Evolutionary conservation across 345 rosid genomes (phyloP).

Genomic region (Acer negundo): DNA sequence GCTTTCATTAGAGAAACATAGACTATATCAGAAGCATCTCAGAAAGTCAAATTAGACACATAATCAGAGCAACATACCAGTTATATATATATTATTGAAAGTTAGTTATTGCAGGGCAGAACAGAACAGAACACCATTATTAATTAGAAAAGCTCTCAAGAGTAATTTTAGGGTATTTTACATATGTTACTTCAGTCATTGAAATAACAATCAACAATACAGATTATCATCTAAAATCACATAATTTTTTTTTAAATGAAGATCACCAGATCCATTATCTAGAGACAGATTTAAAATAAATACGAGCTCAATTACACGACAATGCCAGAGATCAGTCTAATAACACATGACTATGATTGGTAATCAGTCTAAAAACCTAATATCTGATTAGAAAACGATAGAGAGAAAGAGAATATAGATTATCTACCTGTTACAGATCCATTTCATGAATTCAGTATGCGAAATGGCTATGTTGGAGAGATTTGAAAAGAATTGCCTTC

Average conservation of each 20-base stretch:
- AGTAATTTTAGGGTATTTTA: background rate
- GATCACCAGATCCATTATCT: no score
- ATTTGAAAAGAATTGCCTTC: background rate
- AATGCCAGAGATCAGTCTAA: no score
- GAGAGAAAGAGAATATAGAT: background rate
- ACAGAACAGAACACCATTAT: background rate
- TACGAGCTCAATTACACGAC: no score
- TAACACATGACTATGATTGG: no score
- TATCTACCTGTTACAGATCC: background rate
- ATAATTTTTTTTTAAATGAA: no score
- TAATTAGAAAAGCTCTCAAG: background rate
- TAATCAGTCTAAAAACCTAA: no score
- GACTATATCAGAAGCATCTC: background rate
- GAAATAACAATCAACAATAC: background rate
- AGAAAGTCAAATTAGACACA: background rate
- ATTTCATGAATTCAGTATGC: background rate
- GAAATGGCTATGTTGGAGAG: no score
- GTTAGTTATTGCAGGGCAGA: background rate
- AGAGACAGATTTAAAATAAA: no score
- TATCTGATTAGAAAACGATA: no score
- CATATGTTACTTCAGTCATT: background rate
- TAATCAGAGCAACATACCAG: background rate
- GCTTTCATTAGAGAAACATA: background rate
- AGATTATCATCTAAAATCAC: background rate
- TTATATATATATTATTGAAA: no score